These are phyloP conservation scores for Tremella yokohamensis DNA, from an alignment of 768 basidiomycete genomes.

Conservation along the genomic window DNA sequence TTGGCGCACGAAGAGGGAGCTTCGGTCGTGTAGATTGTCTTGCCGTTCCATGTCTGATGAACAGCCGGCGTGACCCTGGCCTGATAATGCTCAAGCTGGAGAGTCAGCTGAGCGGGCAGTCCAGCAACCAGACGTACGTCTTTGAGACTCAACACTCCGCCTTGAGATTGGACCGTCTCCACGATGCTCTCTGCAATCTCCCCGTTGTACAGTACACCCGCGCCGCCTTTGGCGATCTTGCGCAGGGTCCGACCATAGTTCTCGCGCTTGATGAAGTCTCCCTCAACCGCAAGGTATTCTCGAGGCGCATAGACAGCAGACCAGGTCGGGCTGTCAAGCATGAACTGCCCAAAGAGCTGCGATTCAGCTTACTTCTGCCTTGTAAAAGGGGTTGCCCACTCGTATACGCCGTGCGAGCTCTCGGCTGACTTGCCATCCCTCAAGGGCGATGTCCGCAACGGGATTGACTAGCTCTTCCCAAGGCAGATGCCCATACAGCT, in stretches of 20 bases:
- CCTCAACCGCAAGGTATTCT: slow-evolving; percentile 67
- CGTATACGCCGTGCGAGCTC: slow-evolving; percentile 73
- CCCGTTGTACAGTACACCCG: slow-evolving; percentile 69
- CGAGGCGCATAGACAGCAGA: slow-evolving; percentile 73
- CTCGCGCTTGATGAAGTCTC: slow-evolving; percentile 67
- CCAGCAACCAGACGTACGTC: slow-evolving; percentile 55
- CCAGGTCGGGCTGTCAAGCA: slow-evolving; percentile 63
- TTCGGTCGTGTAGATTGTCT: slow-evolving; percentile 76
- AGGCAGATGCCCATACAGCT: slow-evolving; percentile 71
- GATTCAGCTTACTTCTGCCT: neutral
- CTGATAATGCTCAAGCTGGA: slow-evolving; percentile 55
- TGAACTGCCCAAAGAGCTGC: slow-evolving; percentile 35
- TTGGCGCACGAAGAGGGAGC: slow-evolving; percentile 62
- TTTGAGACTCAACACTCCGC: slow-evolving; percentile 72
- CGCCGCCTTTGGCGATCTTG: slow-evolving; percentile 69
- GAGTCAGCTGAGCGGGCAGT: neutral
- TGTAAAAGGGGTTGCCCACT: slow-evolving; percentile 52
- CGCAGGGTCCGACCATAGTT: slow-evolving; percentile 75
- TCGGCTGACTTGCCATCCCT: slow-evolving; percentile 71
- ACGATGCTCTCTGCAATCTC: slow-evolving; percentile 73
- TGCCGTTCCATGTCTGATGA: slow-evolving; percentile 69
- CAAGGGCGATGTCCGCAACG: slow-evolving; percentile 64
- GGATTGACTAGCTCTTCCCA: slow-evolving; percentile 79
- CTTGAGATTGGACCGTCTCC: slow-evolving; percentile 64
- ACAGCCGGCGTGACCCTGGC: slow-evolving; percentile 71